Evolutionary conservation across 148 eudicot species (phyloP).

Genomic region (Amaranthus hypochondriacus): DNA sequence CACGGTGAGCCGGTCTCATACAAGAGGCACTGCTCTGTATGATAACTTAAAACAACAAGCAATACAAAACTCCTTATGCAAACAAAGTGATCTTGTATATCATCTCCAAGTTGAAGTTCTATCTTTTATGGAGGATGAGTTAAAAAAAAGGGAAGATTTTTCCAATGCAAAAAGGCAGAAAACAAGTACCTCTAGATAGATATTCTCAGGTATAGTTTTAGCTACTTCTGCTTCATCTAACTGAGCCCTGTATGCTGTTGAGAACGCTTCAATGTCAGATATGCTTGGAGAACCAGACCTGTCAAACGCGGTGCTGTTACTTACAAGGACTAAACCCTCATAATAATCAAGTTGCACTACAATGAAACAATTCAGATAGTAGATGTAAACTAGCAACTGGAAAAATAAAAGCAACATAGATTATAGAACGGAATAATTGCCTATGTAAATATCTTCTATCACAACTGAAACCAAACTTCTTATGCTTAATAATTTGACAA

Average conservation of each 20-base stretch:
- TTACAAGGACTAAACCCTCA: slow-evolving; percentile 6
- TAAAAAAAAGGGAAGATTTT: neutral
- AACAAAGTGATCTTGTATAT: neutral
- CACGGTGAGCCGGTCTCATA: too few relatives aligned
- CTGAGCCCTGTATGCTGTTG: slow-evolving; percentile 48
- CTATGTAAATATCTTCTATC: neutral
- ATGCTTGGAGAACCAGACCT: slow-evolving; percentile 85
- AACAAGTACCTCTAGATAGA: slow-evolving; percentile 60
- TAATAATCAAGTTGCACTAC: slow-evolving; percentile 2
- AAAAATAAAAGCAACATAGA: neutral
- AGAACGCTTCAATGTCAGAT: slow-evolving; percentile 73
- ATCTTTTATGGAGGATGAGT: neutral
- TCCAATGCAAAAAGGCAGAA: neutral
- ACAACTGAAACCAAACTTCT: too few relatives aligned
- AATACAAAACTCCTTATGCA: neutral
- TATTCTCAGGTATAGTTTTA: slow-evolving; percentile 54
- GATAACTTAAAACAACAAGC: neutral
- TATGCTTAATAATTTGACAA: neutral
- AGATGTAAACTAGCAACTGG: neutral
- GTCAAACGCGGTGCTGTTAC: slow-evolving; percentile 17
- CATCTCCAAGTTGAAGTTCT: neutral
- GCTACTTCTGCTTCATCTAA: slow-evolving; percentile 72
- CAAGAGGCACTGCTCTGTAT: too few relatives aligned
- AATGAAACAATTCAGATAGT: neutral
- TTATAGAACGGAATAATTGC: neutral